Evolutionary conservation across 768 basidiomycete genomes (phyloP).

Genomic region (Coprinopsis sp.): DNA sequence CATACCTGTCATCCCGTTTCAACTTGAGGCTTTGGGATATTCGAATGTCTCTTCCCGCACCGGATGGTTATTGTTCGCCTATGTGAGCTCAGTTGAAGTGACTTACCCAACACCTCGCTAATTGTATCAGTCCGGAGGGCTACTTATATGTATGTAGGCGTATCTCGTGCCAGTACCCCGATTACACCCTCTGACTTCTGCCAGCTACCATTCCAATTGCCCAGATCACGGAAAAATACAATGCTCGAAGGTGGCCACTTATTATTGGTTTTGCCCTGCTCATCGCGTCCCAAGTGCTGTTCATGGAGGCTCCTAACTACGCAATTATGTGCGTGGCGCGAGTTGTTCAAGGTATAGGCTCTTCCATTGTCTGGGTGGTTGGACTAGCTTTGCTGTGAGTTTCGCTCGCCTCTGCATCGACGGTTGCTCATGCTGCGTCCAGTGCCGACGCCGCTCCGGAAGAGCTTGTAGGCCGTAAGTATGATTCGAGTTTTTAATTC

Average conservation of each 20-base stretch:
- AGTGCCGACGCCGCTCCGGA: slow-evolving; percentile 57
- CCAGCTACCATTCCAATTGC: slow-evolving; percentile 56
- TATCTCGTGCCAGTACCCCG: background rate
- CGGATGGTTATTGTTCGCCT: slow-evolving; percentile 60
- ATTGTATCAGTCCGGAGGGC: slow-evolving; percentile 45
- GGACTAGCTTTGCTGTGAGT: slow-evolving; percentile 55
- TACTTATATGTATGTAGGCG: slow-evolving; percentile 43
- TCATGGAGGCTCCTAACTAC: slow-evolving; percentile 59
- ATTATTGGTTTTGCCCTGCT: slow-evolving; percentile 46
- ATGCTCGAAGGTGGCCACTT: slow-evolving; percentile 44
- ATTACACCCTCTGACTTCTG: background rate
- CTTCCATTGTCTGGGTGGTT: slow-evolving; percentile 59
- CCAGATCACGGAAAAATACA: slow-evolving; percentile 47
- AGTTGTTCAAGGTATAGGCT: slow-evolving; percentile 54
- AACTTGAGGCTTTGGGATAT: slow-evolving; percentile 46
- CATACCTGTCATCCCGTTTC: slow-evolving; percentile 62
- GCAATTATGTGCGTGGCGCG: slow-evolving; percentile 55
- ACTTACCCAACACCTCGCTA: background rate
- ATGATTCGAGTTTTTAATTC: background rate
- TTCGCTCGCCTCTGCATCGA: background rate
- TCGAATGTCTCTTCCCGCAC: slow-evolving; percentile 42
- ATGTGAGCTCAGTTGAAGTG: slow-evolving; percentile 32
- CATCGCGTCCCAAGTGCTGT: slow-evolving; percentile 50
- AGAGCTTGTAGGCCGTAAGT: slow-evolving; percentile 44
- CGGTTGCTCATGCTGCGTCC: background rate